These are phyloP conservation scores for Xylariaceae sp. DNA, from an alignment of 2,329 filamentous ascomycete genomes.

Conservation along the genomic window DNA sequence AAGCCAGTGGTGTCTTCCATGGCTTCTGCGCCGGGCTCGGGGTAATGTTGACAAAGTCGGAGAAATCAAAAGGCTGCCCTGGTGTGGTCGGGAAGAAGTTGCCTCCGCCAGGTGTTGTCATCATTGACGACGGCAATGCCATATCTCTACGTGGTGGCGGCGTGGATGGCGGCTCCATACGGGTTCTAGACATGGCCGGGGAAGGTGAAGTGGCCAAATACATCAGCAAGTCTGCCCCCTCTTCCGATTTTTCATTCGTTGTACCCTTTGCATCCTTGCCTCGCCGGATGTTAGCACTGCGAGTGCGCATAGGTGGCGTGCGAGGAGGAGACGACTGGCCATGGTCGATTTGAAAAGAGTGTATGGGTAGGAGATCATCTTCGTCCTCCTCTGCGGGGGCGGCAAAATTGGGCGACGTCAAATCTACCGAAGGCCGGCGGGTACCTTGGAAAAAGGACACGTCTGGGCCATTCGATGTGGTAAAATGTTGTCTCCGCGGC, in stretches of 20 bases:
- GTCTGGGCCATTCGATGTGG: constrained; percentile 72
- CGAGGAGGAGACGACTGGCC: constrained; percentile 82
- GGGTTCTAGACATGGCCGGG: constrained; percentile 69
- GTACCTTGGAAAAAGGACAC: constrained; percentile 80
- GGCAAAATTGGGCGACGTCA: constrained; percentile 66
- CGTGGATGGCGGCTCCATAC: constrained; percentile 76
- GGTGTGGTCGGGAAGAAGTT: constrained; percentile 79
- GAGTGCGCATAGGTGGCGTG: constrained; percentile 74
- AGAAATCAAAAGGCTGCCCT: constrained; percentile 85
- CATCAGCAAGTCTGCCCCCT: constrained; percentile 80
- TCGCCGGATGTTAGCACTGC: constrained; percentile 52
- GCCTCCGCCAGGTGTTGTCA: constrained; percentile 81
- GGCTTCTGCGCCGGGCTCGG: constrained; percentile 90
- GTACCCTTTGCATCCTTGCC: constrained; percentile 55
- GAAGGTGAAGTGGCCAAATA: constrained; percentile 93
- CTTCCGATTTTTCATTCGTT: constrained; percentile 64
- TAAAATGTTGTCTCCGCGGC: constrained; percentile 76
- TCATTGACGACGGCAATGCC: constrained; percentile 81
- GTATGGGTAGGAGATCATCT: constrained; percentile 78
- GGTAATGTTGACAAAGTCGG: constrained; percentile 97
- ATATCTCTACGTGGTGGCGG: constrained; percentile 74
- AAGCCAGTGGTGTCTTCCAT: constrained; percentile 80
- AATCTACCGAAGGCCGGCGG: constrained; percentile 70
- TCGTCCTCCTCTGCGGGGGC: constrained; percentile 76
- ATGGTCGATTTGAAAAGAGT: constrained; percentile 72